Evolutionary conservation across 345 rosid genomes (phyloP).

Genomic region (Anacardium occidentale): DNA sequence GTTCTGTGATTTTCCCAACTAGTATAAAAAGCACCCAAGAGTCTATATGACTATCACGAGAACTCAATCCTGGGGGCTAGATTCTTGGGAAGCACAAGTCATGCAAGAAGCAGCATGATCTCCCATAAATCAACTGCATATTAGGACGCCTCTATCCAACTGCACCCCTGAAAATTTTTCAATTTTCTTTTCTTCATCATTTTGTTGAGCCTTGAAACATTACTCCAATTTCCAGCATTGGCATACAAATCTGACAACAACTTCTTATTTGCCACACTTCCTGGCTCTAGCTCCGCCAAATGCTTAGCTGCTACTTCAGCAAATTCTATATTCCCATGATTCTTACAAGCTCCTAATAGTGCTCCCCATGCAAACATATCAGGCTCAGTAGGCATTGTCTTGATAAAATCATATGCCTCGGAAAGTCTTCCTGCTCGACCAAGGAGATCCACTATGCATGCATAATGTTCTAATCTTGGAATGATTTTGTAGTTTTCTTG

Average conservation of each 20-base stretch:
- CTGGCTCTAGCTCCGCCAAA: conserved; percentile 68
- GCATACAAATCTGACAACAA: conserved; percentile 61
- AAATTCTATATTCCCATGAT: conserved; percentile 60
- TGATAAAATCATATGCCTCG: conserved; percentile 62
- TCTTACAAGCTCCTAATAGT: conserved; percentile 79
- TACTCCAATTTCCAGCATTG: conserved; percentile 58
- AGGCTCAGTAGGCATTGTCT: conserved; percentile 60
- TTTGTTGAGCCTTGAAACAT: conserved; percentile 52
- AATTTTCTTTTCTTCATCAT: conserved; percentile 41
- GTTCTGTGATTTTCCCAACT: neutral
- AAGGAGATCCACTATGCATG: conserved; percentile 81
- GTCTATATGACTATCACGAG: neutral
- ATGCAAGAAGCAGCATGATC: neutral
- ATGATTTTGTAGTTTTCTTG: conserved; percentile 55
- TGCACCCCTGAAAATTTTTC: conserved; percentile 53
- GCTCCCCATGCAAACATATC: conserved; percentile 94
- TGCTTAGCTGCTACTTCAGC: conserved; percentile 66
- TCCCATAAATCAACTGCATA: neutral
- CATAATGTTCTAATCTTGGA: conserved; percentile 79
- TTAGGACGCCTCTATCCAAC: conserved; percentile 59
- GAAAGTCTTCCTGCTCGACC: conserved; percentile 67
- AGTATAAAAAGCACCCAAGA: neutral
- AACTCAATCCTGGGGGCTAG: neutral
- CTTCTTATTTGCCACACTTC: conserved; percentile 53
- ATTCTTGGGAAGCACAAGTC: neutral